These are phyloP conservation scores for Cyberlindnera xishuangbannaensis DNA, from an alignment of 805 yeast genomes.

Conservation along the genomic window DNA sequence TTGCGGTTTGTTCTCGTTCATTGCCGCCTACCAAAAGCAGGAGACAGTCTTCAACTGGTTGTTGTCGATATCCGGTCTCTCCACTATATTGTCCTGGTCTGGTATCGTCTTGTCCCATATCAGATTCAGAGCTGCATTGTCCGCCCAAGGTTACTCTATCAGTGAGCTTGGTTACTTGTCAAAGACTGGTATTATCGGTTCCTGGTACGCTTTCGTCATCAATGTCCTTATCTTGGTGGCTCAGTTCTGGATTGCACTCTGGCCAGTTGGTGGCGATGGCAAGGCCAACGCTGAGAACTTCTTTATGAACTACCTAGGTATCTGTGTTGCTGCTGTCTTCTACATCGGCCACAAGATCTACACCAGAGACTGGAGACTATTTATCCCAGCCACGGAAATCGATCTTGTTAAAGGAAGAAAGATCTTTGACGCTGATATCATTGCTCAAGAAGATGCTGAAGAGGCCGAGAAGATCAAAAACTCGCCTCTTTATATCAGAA, in stretches of 20 bases:
- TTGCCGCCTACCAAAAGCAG: slow-evolving; percentile 58
- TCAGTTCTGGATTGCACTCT: slow-evolving; percentile 63
- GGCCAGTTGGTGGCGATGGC: slow-evolving; percentile 43
- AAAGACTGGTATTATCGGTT: slow-evolving; percentile 47
- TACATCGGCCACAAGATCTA: slow-evolving; percentile 49
- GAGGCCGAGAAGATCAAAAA: slow-evolving; percentile 24
- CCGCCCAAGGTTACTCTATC: slow-evolving; percentile 44
- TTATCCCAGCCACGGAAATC: slow-evolving; percentile 33
- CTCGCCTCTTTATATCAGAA: slow-evolving; percentile 14
- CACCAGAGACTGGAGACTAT: slow-evolving; percentile 30
- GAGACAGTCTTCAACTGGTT: slow-evolving; percentile 60
- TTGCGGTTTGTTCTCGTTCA: slow-evolving; percentile 57
- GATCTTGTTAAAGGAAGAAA: slow-evolving; percentile 43
- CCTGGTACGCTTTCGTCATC: slow-evolving; percentile 43
- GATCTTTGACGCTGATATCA: slow-evolving; percentile 34
- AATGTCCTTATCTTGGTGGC: slow-evolving; percentile 47
- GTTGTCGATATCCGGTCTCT: slow-evolving; percentile 54
- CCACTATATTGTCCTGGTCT: slow-evolving; percentile 59
- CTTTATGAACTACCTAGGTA: slow-evolving; percentile 51
- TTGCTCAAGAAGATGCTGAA: slow-evolving; percentile 36
- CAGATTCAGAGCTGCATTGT: slow-evolving; percentile 54
- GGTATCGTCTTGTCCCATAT: slow-evolving; percentile 51
- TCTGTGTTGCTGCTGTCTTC: slow-evolving; percentile 35
- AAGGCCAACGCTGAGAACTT: slow-evolving; percentile 37
- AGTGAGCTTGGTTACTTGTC: slow-evolving; percentile 50